Conservation (phyloP, 192 early-diverging fungal genomes). For the Gonapodya sp. region DNA sequence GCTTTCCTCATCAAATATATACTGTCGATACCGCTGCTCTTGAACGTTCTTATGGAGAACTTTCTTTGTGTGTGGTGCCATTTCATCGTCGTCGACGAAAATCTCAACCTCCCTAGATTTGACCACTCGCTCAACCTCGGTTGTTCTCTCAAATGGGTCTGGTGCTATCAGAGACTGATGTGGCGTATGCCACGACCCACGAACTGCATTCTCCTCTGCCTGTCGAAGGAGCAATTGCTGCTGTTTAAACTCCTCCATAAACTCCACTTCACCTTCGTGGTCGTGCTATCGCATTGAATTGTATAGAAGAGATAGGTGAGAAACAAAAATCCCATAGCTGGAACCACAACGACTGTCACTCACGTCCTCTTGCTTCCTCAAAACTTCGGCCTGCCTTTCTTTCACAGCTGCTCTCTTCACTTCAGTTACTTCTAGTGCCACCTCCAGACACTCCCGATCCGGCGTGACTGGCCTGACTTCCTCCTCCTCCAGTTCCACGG, state of each 20-base stretch:
- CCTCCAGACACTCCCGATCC: slow-evolving; percentile 13
- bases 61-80: background rate
- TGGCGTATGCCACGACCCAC: background rate
- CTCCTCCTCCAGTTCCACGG: slow-evolving; percentile 31
- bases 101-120: background rate
- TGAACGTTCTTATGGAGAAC: background rate
- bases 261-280: background rate
- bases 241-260: background rate
- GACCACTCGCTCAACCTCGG: background rate
- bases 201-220: background rate
- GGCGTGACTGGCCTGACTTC: slow-evolving; percentile 36
- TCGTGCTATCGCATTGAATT: background rate
- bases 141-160: no score
- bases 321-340: background rate
- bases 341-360: background rate
- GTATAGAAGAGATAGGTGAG: no score
- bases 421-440: background rate
- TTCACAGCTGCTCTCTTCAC: background rate
- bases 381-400: background rate
- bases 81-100: background rate
- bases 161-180: no score
- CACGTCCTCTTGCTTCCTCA: background rate
- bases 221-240: background rate
- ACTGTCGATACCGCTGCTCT: background rate
- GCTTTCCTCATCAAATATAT: no score